Evolutionary conservation across 2,329 filamentous ascomycete species (phyloP).

Genomic region (Sclerotiophoma versabilis): DNA sequence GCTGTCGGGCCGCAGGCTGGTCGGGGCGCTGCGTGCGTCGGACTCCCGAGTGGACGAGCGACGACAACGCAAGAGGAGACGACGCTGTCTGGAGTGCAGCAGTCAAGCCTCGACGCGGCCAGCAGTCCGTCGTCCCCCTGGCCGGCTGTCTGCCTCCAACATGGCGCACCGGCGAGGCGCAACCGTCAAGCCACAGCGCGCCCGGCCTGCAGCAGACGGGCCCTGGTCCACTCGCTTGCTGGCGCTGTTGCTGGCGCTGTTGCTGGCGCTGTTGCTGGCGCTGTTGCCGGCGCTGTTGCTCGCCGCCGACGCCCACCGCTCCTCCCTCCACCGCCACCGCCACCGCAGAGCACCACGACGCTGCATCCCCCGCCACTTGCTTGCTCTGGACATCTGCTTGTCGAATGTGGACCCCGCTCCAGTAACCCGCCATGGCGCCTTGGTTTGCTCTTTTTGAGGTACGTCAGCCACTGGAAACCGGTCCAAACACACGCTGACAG

Average conservation of each 20-base stretch:
- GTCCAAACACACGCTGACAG: conserved; percentile 26
- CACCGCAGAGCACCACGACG: background rate
- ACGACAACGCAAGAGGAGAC: background rate
- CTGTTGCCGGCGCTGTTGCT: too few species aligned
- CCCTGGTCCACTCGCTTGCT: conserved; percentile 8
- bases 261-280: too few species aligned
- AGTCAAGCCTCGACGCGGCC: background rate
- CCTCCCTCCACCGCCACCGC: conserved; percentile 11
- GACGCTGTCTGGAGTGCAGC: too few species aligned
- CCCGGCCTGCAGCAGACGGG: background rate
- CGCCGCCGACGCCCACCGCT: conserved; percentile 15
- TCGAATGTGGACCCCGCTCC: background rate
- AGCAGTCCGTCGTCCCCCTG: too few species aligned
- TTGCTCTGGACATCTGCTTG: background rate
- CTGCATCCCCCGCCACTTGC: background rate
- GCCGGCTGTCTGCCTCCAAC: too few species aligned
- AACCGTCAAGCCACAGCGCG: background rate
- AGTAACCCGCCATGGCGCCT: conserved; percentile 32
- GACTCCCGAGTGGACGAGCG: conserved; percentile 4
- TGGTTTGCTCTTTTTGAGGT: conserved; percentile 46
- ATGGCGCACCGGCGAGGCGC: background rate
- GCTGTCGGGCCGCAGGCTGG: conserved; percentile 25
- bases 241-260: too few species aligned
- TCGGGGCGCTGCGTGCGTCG: conserved; percentile 18
- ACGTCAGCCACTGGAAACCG: conserved; percentile 11